Conservation (phyloP, 495 filamentous ascomycete genomes). For the Neohortaea acidophila region DNA sequence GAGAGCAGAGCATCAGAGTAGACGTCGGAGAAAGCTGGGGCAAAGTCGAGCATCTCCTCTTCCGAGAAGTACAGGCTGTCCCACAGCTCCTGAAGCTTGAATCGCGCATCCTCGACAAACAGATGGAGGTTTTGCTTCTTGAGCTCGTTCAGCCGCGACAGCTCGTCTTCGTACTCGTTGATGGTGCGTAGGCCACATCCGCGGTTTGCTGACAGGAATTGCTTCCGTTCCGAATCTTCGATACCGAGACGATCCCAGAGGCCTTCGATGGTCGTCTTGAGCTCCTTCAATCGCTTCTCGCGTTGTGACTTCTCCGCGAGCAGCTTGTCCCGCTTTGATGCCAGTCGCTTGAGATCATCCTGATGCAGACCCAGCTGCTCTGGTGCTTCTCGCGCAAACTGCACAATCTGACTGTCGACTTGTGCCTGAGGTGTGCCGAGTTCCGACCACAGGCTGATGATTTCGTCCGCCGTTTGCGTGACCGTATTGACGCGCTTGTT, state of each 20-base stretch:
- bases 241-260: constrained; percentile 83
- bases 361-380: constrained; percentile 87
- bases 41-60: constrained; percentile 95
- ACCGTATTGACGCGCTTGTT: constrained; percentile 61
- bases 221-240: constrained; percentile 65
- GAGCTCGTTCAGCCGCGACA: constrained; percentile 70
- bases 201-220: constrained; percentile 54
- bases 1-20: constrained; percentile 82
- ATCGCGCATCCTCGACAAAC: constrained; percentile 87
- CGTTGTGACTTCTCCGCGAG: constrained; percentile 83
- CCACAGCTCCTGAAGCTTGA: constrained; percentile 85
- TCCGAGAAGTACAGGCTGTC: constrained; percentile 86
- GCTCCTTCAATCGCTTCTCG: constrained; percentile 65
- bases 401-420: constrained; percentile 73
- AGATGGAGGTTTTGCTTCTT: constrained; percentile 89
- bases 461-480: constrained; percentile 59
- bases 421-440: constrained; percentile 84
- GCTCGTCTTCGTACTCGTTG: constrained; percentile 87
- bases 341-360: constrained; percentile 61
- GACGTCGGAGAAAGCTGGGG: constrained; percentile 77
- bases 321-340: constrained; percentile 61
- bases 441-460: constrained; percentile 90
- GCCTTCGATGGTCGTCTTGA: constrained; percentile 55
- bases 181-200: constrained; percentile 76
- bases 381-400: constrained; percentile 73